A percentile compares a stretch with the other conserved stretches of the same genome.
Evolutionary conservation across 2,329 filamentous ascomycete species (phyloP).

Genomic region (Colletotrichum sp.): DNA sequence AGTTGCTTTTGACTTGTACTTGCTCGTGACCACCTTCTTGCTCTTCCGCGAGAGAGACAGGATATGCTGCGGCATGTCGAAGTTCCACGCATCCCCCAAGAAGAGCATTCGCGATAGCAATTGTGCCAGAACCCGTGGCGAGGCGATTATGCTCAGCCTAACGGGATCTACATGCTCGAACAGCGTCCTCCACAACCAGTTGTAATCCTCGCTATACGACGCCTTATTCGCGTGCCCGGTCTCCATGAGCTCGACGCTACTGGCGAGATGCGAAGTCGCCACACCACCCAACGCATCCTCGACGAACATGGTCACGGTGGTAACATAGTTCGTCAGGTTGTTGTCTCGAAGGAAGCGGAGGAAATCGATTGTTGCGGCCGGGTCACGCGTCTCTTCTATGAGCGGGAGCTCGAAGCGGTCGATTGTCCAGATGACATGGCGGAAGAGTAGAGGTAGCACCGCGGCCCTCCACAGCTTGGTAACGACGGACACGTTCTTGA

Average conservation of each 20-base stretch:
- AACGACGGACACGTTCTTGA: constrained; percentile 63
- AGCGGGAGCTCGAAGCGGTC: constrained; percentile 33
- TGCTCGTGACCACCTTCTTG: background rate
- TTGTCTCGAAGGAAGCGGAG: constrained; percentile 43
- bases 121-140: constrained; percentile 65
- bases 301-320: constrained; percentile 44
- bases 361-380: constrained; percentile 33
- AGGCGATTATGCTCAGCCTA: constrained; percentile 62
- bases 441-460: constrained; percentile 62
- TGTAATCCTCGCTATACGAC: constrained; percentile 29
- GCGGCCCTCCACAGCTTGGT: constrained; percentile 58
- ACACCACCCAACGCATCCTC: constrained; percentile 25
- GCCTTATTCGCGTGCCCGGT: constrained; percentile 9
- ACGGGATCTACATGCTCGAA: constrained; percentile 58
- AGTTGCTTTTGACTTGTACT: background rate
- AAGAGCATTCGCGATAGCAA: constrained; percentile 63
- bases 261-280: background rate
- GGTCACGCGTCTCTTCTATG: constrained; percentile 25
- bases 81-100: constrained; percentile 65
- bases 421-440: constrained; percentile 51
- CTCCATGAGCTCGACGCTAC: constrained; percentile 9
- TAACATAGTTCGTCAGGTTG: constrained; percentile 42
- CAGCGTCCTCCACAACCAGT: constrained; percentile 61
- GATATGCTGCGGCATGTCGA: constrained; percentile 67
- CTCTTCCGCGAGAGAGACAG: constrained; percentile 48